A percentile compares a stretch with the other conserved stretches of the same genome.
Evolutionary conservation across 2,329 filamentous ascomycete genomes (phyloP).

Genomic region (Colletotrichum gigasporum): DNA sequence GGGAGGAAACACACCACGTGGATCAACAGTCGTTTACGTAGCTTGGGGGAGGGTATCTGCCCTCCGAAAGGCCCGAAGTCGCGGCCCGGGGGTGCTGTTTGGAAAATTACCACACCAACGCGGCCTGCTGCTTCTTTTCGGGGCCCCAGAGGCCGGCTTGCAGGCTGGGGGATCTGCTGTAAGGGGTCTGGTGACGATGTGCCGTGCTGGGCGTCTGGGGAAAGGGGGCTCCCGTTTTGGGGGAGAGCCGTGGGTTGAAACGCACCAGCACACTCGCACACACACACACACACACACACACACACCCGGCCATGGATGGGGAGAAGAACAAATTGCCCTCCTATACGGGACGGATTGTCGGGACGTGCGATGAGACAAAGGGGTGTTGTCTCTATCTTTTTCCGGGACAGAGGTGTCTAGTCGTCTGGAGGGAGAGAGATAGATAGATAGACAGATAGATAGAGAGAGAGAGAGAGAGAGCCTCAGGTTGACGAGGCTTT

Average conservation of each 20-base stretch:
- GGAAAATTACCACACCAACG: constrained; percentile 6
- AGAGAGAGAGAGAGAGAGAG: too few species aligned
- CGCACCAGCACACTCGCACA: too few species aligned
- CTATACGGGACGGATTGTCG: not conserved
- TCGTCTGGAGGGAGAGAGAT: too few species aligned
- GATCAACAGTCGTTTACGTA: not conserved
- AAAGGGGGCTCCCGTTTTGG: not conserved
- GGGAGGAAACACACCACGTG: not conserved
- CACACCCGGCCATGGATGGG: not conserved
- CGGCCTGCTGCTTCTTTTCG: not conserved
- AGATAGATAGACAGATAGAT: too few species aligned
- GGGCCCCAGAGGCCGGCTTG: not conserved
- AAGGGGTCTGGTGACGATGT: constrained; percentile 19
- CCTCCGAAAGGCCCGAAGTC: not conserved
- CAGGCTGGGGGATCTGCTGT: not conserved
- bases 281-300: too few species aligned
- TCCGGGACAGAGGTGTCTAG: not conserved
- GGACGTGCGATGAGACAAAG: not conserved
- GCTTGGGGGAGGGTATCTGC: not conserved
- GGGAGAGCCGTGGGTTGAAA: not conserved
- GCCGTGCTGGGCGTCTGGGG: not conserved
- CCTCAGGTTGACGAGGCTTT: not conserved
- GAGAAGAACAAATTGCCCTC: too few species aligned
- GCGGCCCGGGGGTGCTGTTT: not conserved
- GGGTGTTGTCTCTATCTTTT: not conserved